Evolutionary conservation across 176 grass and related monocot genomes (phyloP).

Genomic region (Bothriochloa decipiens): DNA sequence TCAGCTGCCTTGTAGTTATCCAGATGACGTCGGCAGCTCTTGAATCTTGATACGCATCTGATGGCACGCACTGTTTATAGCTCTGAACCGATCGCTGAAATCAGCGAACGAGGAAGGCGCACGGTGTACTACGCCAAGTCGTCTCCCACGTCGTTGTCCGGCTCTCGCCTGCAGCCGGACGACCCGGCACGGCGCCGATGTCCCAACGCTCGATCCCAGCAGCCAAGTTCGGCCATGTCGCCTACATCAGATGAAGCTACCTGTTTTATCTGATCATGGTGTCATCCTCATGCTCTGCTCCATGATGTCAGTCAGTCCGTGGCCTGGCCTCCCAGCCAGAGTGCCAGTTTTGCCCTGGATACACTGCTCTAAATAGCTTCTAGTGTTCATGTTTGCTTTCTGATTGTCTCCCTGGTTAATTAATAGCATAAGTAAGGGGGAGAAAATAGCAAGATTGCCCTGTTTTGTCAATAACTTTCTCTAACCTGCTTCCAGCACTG

Average conservation of each 20-base stretch:
- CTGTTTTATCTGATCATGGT: too few relatives aligned
- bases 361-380: background rate
- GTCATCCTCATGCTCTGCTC: too few relatives aligned
- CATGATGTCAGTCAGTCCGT: too few relatives aligned
- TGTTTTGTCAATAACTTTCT: too few relatives aligned
- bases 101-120: background rate
- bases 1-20: background rate
- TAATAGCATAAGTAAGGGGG: too few relatives aligned
- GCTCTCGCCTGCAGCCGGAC: conserved; percentile 1
- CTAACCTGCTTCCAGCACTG: background rate
- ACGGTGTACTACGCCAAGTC: too few relatives aligned
- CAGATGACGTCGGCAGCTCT: background rate
- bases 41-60: background rate
- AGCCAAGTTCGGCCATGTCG: conserved; percentile 44
- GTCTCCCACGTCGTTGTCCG: conserved; percentile 23
- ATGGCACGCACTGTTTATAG: background rate
- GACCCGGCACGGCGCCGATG: conserved; percentile 31
- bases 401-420: too few relatives aligned
- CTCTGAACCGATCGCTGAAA: background rate
- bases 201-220: conserved; percentile 31
- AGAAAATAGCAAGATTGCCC: too few relatives aligned
- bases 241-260: conserved; percentile 42
- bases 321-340: background rate
- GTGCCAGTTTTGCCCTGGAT: background rate
- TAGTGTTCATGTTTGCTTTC: background rate